phyloP scores from a whole-genome alignment of 768 basidiomycete genomes.

The Clathrus columnatus region DNA sequence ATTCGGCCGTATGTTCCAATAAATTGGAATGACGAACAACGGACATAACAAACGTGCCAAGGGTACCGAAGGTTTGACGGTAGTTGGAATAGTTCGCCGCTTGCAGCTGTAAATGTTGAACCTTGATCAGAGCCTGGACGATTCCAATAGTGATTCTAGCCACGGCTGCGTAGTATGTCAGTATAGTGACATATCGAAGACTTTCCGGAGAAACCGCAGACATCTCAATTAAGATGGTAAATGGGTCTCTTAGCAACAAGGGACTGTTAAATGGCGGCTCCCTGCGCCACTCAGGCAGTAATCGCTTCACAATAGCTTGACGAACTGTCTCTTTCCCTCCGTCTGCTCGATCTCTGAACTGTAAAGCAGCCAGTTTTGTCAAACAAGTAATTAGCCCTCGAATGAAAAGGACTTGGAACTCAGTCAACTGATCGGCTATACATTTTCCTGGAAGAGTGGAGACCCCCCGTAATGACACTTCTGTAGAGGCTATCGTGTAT shows the following conservation, averaged over 20 bases:
- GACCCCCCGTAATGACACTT: conserved; percentile 69
- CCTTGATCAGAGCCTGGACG: conserved; percentile 73
- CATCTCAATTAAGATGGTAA: conserved; percentile 82
- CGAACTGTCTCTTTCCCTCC: conserved; percentile 70
- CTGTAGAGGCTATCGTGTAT: conserved; percentile 77
- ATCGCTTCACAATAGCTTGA: conserved; percentile 80
- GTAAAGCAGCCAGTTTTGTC: conserved; percentile 51
- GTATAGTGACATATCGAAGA: conserved; percentile 77
- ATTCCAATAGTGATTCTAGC: conserved; percentile 81
- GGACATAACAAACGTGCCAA: conserved; percentile 85
- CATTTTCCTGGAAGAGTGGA: conserved; percentile 34
- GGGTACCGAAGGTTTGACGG: conserved; percentile 70
- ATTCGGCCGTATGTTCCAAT: conserved; percentile 75
- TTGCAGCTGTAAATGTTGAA: conserved; percentile 21
- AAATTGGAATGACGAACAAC: conserved; percentile 83
- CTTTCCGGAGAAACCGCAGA: conserved; percentile 87
- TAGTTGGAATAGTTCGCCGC: conserved; percentile 26
- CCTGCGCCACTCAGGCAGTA: conserved; percentile 87
- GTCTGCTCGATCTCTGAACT: conserved; percentile 62
- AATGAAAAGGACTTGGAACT: conserved; percentile 68
- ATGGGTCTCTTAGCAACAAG: conserved; percentile 80
- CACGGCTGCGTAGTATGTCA: conserved; percentile 86
- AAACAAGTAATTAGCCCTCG: conserved; percentile 68
- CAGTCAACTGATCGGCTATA: conserved; percentile 69
- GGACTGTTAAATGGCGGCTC: conserved; percentile 79